Evolutionary conservation across 176 grass and related monocot species (phyloP).

Genomic region (Chrysopogon serrulatus): DNA sequence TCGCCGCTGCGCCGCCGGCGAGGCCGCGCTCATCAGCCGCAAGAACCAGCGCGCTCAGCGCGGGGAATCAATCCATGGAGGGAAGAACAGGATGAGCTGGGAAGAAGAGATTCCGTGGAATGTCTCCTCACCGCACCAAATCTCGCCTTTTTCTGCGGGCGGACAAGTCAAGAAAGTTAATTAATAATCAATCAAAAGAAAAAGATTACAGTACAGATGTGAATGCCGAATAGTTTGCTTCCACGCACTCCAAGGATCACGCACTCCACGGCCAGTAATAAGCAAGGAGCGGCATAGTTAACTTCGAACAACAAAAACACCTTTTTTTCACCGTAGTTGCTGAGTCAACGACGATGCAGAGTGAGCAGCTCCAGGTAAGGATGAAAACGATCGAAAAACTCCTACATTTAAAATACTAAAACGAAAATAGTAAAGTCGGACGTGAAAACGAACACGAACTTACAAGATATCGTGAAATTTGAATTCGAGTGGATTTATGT

Average conservation of each 20-base stretch:
- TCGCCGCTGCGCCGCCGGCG: slow-evolving; percentile 14
- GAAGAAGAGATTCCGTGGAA: background rate
- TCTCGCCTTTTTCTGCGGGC: background rate
- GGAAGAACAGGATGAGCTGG: background rate
- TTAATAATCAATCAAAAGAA: background rate
- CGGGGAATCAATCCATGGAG: slow-evolving; percentile 25
- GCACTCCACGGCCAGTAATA: background rate
- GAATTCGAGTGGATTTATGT: no score
- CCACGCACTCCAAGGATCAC: background rate
- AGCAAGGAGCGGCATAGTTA: background rate
- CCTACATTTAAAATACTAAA: no score
- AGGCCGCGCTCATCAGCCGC: slow-evolving; percentile 3
- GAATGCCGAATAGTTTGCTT: background rate
- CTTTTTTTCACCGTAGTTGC: background rate
- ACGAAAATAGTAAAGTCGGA: no score
- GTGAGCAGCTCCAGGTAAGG: no score
- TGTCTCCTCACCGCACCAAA: background rate
- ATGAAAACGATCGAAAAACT: no score
- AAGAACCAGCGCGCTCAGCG: background rate
- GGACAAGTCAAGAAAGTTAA: slow-evolving; percentile 9
- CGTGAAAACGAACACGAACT: no score
- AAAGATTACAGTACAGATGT: background rate
- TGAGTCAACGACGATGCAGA: background rate
- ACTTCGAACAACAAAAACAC: background rate
- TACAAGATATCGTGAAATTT: no score